Conservation (phyloP, 495 filamentous ascomycete genomes). For the Neurospora sp. region DNA sequence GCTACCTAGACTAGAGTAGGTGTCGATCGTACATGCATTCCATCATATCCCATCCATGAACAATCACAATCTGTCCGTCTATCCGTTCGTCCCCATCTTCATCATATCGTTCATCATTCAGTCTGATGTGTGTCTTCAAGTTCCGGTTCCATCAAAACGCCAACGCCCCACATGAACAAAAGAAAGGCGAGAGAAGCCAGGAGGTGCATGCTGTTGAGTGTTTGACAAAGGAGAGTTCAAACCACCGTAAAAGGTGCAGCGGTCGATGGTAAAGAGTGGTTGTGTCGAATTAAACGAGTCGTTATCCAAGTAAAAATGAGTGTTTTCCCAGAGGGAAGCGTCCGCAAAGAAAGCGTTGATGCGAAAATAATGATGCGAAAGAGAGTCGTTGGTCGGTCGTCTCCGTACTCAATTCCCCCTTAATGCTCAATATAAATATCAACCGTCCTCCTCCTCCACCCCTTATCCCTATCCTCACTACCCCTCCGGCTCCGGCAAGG, state of each 20-base stretch:
- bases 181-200: neutral
- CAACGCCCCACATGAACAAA: neutral
- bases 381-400: neutral
- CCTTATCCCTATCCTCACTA: neutral
- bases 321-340: neutral
- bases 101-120: neutral
- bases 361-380: rapidly evolving
- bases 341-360: neutral
- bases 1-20: neutral
- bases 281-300: neutral
- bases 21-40: neutral
- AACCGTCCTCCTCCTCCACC: neutral
- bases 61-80: no score
- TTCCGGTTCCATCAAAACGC: neutral
- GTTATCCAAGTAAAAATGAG: neutral
- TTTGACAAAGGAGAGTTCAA: neutral
- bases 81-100: no score
- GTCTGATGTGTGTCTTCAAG: neutral
- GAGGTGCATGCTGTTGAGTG: neutral
- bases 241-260: no score
- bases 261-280: neutral
- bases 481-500: neutral
- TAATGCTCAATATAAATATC: neutral
- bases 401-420: neutral
- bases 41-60: neutral